Percentiles rank a stretch among this genome's conserved stretches.
These are phyloP conservation scores for Hypomyces perniciosus DNA, from an alignment of 2,329 filamentous ascomycete genomes.

Conservation along the genomic window DNA sequence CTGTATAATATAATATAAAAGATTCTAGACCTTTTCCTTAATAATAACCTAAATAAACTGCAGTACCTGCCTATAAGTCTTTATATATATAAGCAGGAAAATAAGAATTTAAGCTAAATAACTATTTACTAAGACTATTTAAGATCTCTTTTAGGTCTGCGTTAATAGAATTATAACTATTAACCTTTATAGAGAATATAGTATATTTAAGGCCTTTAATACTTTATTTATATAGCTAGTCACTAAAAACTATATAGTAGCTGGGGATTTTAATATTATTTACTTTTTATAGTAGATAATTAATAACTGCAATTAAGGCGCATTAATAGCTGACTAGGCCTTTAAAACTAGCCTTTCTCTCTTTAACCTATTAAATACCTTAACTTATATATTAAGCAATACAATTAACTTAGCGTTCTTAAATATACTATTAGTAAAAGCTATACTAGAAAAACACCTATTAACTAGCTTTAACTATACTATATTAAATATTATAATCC, in stretches of 20 bases:
- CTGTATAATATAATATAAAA: background rate
- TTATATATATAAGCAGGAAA: background rate
- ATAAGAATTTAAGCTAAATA: background rate
- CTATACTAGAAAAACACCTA: constrained; percentile 13
- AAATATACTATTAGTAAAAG: constrained; percentile 12
- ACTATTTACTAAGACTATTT: background rate
- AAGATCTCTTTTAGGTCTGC: background rate
- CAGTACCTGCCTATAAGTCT: background rate
- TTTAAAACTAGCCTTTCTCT: background rate
- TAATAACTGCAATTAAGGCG: background rate
- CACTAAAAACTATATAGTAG: background rate
- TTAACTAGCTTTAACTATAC: constrained; percentile 11
- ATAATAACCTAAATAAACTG: background rate
- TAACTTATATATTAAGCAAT: background rate
- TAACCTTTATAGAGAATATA: background rate
- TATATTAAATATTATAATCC: too few relatives aligned
- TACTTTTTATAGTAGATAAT: background rate
- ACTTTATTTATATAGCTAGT: background rate
- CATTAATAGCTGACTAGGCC: background rate
- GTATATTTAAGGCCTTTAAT: background rate
- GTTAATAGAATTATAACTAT: background rate
- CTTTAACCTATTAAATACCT: background rate
- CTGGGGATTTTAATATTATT: background rate
- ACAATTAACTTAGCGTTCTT: constrained; percentile 15
- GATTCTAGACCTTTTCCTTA: background rate